phyloP scores from a whole-genome alignment of 306 rosid genomes.

The Casuarina cunninghamiana region DNA sequence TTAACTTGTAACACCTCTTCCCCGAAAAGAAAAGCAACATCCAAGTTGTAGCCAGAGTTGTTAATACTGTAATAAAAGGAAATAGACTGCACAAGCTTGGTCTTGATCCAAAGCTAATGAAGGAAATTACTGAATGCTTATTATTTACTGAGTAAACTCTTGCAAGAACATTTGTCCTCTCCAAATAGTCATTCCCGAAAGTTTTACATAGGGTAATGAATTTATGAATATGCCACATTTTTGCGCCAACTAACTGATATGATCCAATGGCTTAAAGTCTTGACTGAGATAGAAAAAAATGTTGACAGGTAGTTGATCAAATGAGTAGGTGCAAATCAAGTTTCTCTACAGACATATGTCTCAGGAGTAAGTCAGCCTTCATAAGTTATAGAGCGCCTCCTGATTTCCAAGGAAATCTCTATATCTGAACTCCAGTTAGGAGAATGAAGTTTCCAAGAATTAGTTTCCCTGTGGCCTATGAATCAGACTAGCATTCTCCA shows the following conservation, averaged over 20 bases:
- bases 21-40: too few species aligned
- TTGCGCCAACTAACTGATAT: constrained; percentile 5
- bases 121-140: not conserved
- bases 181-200: constrained; percentile 1
- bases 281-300: constrained; percentile 2
- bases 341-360: constrained; percentile 39
- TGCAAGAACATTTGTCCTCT: not conserved
- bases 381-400: constrained; percentile 33
- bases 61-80: not conserved
- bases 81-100: not conserved
- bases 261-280: not conserved
- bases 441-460: constrained; percentile 36
- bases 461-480: constrained; percentile 26
- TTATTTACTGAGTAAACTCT: not conserved
- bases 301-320: constrained; percentile 12
- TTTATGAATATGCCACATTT: constrained; percentile 6
- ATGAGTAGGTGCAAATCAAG: constrained; percentile 21
- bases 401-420: constrained; percentile 27
- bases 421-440: constrained; percentile 32
- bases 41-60: not conserved
- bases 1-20: too few species aligned
- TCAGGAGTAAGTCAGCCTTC: constrained; percentile 34
- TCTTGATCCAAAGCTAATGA: not conserved
- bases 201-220: constrained; percentile 9
- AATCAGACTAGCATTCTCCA: constrained; percentile 17